phyloP scores from a whole-genome alignment of 768 basidiomycete genomes.

The Lyophyllum decastes region DNA sequence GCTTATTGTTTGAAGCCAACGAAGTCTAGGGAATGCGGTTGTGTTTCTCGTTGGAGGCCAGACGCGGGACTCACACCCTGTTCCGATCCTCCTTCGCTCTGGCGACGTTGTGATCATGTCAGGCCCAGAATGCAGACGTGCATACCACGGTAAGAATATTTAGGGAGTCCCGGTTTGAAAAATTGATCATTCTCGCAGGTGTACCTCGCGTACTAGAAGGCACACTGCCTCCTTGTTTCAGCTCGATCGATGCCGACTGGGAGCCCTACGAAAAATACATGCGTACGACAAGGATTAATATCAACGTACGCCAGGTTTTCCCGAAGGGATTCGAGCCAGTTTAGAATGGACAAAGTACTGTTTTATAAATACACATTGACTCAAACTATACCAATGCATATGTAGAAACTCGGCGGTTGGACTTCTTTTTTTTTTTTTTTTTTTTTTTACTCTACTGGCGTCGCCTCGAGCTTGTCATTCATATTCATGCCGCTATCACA shows the following conservation, averaged over 20 bases:
- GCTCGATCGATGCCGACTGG: slow-evolving; percentile 51
- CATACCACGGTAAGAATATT: slow-evolving; percentile 80
- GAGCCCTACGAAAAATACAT: slow-evolving; percentile 64
- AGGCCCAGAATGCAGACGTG: slow-evolving; percentile 78
- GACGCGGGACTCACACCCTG: slow-evolving; percentile 75
- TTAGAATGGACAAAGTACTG: slow-evolving; percentile 2
- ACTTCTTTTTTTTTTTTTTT: no score
- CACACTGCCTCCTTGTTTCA: slow-evolving; percentile 69
- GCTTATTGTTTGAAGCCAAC: not conserved
- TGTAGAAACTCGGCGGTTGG: no score
- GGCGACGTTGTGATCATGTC: slow-evolving; percentile 96
- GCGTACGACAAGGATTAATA: slow-evolving; percentile 74
- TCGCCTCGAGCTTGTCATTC: no score
- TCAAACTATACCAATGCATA: no score
- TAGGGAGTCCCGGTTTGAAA: not conserved
- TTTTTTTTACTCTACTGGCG: no score
- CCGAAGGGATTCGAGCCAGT: slow-evolving; percentile 62
- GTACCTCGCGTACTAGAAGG: slow-evolving; percentile 87
- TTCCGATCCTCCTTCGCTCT: slow-evolving; percentile 83
- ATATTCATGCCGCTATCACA: no score
- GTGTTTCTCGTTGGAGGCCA: slow-evolving; percentile 88
- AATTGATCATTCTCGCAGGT: slow-evolving; percentile 39
- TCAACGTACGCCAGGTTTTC: slow-evolving; percentile 91
- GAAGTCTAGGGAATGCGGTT: slow-evolving; percentile 84
- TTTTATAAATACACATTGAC: no score